Conservation (phyloP, 352 stramenopile genomes). For the Halophytophthora polymorphica region DNA sequence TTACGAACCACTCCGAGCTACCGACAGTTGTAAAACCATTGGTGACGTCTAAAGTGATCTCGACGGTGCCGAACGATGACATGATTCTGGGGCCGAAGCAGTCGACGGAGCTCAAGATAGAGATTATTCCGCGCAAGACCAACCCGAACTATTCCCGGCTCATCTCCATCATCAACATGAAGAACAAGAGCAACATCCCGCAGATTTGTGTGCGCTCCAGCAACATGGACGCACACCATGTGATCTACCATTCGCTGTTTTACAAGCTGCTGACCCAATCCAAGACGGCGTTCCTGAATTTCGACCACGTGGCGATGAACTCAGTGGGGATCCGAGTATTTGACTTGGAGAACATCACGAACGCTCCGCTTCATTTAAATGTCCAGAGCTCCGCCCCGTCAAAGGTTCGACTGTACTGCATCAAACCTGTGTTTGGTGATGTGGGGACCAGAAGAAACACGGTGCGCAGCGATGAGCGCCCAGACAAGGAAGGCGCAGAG, state of each 20-base stretch:
- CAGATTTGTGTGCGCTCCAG: conserved; percentile 87
- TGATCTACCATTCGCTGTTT: conserved; percentile 90
- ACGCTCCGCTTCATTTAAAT: conserved; percentile 71
- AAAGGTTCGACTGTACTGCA: conserved; percentile 72
- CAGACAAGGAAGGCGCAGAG: conserved; percentile 12
- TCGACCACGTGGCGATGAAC: conserved; percentile 85
- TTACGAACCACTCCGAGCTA: conserved; percentile 89
- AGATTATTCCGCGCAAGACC: conserved; percentile 88
- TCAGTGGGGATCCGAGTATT: conserved; percentile 86
- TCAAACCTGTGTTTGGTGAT: conserved; percentile 46
- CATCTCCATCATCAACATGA: conserved; percentile 86
- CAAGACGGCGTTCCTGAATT: conserved; percentile 85
- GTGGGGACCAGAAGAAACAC: conserved; percentile 16
- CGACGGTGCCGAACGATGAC: conserved; percentile 85
- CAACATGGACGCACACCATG: conserved; percentile 90
- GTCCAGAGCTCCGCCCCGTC: conserved; percentile 72
- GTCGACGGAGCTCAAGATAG: conserved; percentile 84
- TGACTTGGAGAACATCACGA: conserved; percentile 88
- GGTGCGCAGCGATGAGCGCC: conserved; percentile 8
- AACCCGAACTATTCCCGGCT: conserved; percentile 88
- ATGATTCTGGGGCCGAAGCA: conserved; percentile 86
- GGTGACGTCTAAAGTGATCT: conserved; percentile 89
- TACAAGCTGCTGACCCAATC: conserved; percentile 88
- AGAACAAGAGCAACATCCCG: conserved; percentile 83
- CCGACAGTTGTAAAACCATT: conserved; percentile 83